Base-by-base conservation (phyloP, 2,329 filamentous ascomycete genomes). In the Lithohypha guttulata region DNA sequence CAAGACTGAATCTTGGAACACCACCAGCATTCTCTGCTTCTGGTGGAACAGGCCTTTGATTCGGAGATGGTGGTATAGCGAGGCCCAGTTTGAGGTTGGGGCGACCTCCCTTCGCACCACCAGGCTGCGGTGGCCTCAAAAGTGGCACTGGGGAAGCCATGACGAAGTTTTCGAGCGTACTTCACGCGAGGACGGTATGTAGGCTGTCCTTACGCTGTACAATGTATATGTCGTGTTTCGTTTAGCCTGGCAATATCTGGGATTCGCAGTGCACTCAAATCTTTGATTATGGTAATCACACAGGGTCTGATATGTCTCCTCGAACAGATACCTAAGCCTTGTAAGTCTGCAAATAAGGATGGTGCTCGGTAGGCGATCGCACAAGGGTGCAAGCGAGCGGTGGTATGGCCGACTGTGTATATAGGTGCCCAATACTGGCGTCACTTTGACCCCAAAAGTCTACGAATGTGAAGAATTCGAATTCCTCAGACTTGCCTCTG, bases 1-100 rank as follows among this genome's bases (percentile, higher is more conserved):
- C 49, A 14, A 34, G 57, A 59, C 47, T 60, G 58, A 48, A 58
- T 54, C 50, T 55, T 53, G 43, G 53, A 55, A 52, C 53, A 57
- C 51, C 55, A 18, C 51, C 55, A 13, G 61, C 47, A 33, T 55
- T 55, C 43, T 66, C 61, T 10, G 54, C 63, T 53, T 69, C 60
- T 50, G 68, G 70, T 50, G 73, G 74, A 36, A 91, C 76, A 2
- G 87, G 78, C 59, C 87, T 84, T 46, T 71, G 80, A 62, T 77
- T 89, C 34, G 85, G 84, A 23, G 85, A 93, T 1, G 83, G 79
- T 25, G 89, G 89, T 42, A 96, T 96, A 31, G 87, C 84, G 41
- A 96, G 75, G 30, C 86, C 89, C 42, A 96, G 73, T 53, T 82
- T 78, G 19, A 85, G 85, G 38, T 81, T 70, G 43, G 71, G 66